Percentiles rank a stretch among this genome's conserved stretches.
Conservation (phyloP, 2,329 filamentous ascomycete genomes). For the Pseudogymnoascus sp. region DNA sequence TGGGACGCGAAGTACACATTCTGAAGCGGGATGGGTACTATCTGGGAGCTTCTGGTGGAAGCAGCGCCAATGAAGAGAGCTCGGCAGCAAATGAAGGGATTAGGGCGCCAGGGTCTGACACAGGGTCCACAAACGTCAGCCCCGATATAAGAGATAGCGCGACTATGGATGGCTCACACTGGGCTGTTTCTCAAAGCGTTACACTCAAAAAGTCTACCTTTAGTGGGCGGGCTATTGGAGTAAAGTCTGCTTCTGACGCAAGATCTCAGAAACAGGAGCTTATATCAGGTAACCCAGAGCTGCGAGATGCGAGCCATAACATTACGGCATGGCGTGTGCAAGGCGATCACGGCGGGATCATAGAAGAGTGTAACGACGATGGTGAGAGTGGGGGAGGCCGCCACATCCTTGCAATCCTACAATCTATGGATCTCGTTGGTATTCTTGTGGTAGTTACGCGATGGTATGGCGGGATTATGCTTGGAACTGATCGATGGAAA, state of each 20-base stretch:
- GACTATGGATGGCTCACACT: constrained; percentile 24
- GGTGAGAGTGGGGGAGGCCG: constrained; percentile 53
- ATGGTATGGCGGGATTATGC: constrained; percentile 55
- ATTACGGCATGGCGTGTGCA: constrained; percentile 28
- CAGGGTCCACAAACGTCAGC: background rate
- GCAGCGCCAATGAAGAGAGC: background rate
- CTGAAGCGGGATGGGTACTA: constrained; percentile 72
- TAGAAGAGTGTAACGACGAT: constrained; percentile 39
- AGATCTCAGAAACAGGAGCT: constrained; percentile 40
- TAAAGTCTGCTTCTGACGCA: constrained; percentile 36
- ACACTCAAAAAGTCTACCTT: constrained; percentile 49
- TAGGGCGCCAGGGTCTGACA: background rate
- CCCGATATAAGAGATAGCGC: background rate
- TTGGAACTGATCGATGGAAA: constrained; percentile 55
- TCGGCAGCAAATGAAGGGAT: constrained; percentile 4
- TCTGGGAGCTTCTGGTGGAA: constrained; percentile 31
- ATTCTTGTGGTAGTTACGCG: constrained; percentile 51
- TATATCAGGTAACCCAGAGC: constrained; percentile 39
- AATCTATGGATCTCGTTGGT: constrained; percentile 42
- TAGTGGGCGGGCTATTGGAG: constrained; percentile 43
- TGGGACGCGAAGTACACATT: constrained; percentile 67
- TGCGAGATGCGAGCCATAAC: constrained; percentile 52
- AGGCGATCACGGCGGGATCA: constrained; percentile 16
- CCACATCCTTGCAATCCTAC: constrained; percentile 47
- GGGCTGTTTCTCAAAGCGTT: constrained; percentile 45